A percentile compares a stretch with the other conserved stretches of the same genome.
These are phyloP conservation scores for Chaetomium strumarium DNA, from an alignment of 2,329 filamentous ascomycete species.

Conservation along the genomic window DNA sequence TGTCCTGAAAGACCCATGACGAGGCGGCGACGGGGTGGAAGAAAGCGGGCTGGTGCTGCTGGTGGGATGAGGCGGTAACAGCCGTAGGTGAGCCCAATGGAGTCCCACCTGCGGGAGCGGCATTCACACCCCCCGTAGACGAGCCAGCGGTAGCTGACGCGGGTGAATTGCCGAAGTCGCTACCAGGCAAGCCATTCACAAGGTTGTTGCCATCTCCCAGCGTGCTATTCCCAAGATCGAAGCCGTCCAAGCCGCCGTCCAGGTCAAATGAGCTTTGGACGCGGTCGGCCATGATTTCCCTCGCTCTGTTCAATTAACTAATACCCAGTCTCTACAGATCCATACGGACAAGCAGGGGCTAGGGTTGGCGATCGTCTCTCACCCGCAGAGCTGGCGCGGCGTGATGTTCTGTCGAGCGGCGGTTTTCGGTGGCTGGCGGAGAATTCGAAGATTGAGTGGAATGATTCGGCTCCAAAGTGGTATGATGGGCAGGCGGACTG, in stretches of 20 bases:
- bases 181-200: constrained; percentile 11
- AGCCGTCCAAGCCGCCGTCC: constrained; percentile 21
- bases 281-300: constrained; percentile 21
- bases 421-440: too few relatives aligned
- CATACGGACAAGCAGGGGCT: too few relatives aligned
- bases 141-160: constrained; percentile 9
- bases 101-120: constrained; percentile 16
- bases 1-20: constrained; percentile 45
- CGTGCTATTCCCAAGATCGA: constrained; percentile 16
- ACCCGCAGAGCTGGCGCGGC: too few relatives aligned
- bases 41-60: constrained; percentile 27
- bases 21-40: constrained; percentile 34
- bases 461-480: too few relatives aligned
- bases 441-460: too few relatives aligned
- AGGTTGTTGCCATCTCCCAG: constrained; percentile 13
- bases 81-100: constrained; percentile 20
- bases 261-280: constrained; percentile 23
- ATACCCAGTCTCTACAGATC: too few relatives aligned
- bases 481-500: too few relatives aligned
- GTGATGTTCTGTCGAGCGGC: too few relatives aligned
- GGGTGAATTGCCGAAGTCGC: constrained; percentile 11
- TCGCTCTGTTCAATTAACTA: constrained; percentile 1
- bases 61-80: constrained; percentile 24
- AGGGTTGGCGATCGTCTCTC: too few relatives aligned
- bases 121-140: constrained; percentile 6